These are phyloP conservation scores for Globisporangium nunn DNA, from an alignment of 352 stramenopile genomes.

Conservation along the genomic window DNA sequence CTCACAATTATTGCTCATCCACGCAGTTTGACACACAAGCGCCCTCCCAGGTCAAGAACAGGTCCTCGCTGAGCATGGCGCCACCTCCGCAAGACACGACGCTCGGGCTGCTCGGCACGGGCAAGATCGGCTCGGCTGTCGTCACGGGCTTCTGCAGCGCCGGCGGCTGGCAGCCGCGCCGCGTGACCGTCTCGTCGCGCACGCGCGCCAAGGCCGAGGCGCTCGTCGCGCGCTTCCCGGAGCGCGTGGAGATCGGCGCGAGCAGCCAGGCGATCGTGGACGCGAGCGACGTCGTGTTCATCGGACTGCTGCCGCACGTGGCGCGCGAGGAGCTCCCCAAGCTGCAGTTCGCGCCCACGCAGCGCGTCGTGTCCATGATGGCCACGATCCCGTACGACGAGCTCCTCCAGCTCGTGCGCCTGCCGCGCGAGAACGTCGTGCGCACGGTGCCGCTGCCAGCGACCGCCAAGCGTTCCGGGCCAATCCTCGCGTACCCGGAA, in stretches of 20 bases:
- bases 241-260: conserved; percentile 49
- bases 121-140: conserved; percentile 84
- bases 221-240: conserved; percentile 60
- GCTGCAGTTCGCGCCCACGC: conserved; percentile 52
- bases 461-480: conserved; percentile 64
- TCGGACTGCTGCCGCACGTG: conserved; percentile 68
- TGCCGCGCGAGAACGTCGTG: conserved; percentile 69
- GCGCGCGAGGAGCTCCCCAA: conserved; percentile 61
- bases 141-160: conserved; percentile 76
- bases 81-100: conserved; percentile 38
- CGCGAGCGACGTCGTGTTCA: conserved; percentile 76
- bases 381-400: conserved; percentile 85
- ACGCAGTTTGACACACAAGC: not conserved
- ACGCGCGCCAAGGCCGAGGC: conserved; percentile 73
- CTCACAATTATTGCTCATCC: too few species aligned
- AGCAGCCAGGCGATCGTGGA: conserved; percentile 83
- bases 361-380: conserved; percentile 84
- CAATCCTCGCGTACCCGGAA: conserved; percentile 74
- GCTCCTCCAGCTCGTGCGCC: conserved; percentile 56
- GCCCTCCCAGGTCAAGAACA: not conserved
- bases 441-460: conserved; percentile 71
- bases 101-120: conserved; percentile 73
- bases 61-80: conserved; percentile 23
- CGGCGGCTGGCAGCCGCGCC: conserved; percentile 67
- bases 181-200: conserved; percentile 63